Conservation (phyloP, 192 early-diverging fungal species). For the Polychytrium aggregatum region DNA sequence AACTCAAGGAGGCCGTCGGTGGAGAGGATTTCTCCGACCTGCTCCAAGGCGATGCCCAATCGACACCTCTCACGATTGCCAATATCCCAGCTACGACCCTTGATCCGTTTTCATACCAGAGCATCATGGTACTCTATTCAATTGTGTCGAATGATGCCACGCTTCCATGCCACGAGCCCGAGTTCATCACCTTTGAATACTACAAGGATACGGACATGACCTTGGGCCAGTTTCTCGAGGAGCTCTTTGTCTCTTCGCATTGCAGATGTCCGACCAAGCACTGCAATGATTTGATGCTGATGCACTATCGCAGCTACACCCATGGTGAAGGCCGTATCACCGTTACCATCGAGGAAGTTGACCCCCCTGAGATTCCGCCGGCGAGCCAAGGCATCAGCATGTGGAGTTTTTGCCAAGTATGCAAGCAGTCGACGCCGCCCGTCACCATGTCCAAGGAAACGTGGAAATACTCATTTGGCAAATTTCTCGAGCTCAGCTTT, state of each 20-base stretch:
- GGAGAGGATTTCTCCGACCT: no score
- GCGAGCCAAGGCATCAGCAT: conserved; percentile 71
- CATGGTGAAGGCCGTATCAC: conserved; percentile 70
- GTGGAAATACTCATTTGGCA: conserved; percentile 95
- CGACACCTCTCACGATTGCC: neutral
- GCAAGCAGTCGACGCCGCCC: conserved; percentile 55
- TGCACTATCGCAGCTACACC: conserved; percentile 79
- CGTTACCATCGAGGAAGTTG: conserved; percentile 55
- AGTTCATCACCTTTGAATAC: conserved; percentile 65
- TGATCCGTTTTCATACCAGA: conserved; percentile 41
- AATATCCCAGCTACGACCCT: neutral
- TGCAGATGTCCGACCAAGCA: conserved; percentile 51
- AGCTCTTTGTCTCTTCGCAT: conserved; percentile 60
- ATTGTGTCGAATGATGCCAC: conserved; percentile 50
- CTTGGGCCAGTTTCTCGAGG: conserved; percentile 78
- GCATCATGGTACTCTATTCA: conserved; percentile 61
- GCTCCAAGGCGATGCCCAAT: neutral
- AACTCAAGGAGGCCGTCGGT: no score
- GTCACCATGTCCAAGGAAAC: conserved; percentile 74
- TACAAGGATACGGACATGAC: conserved; percentile 77
- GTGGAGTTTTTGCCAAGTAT: conserved; percentile 77
- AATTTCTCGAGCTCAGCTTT: conserved; percentile 86
- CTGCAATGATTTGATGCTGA: conserved; percentile 67
- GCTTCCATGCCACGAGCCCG: conserved; percentile 47
- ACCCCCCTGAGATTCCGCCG: conserved; percentile 44